Conservation (phyloP, 2,329 filamentous ascomycete genomes). For the Apiospora sp. region DNA sequence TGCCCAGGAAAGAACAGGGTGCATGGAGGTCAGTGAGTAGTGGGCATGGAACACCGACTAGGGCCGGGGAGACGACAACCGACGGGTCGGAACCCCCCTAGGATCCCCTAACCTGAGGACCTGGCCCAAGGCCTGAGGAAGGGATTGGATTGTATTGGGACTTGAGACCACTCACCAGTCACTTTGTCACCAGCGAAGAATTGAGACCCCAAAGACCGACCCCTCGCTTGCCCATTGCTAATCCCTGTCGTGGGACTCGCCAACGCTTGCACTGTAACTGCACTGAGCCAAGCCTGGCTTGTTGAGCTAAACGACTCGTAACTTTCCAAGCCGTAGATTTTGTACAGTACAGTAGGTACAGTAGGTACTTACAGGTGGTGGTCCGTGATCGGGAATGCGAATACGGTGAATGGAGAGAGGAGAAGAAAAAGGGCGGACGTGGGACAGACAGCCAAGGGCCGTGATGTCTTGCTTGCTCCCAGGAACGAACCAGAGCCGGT, state of each 20-base stretch:
- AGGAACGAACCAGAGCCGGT: not conserved
- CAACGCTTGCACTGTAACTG: not conserved
- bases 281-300: constrained; percentile 4
- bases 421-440: not conserved
- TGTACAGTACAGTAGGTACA: no score
- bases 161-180: not conserved
- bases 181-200: not conserved
- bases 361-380: not conserved
- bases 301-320: constrained; percentile 18
- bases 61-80: constrained; percentile 3
- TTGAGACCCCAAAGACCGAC: not conserved
- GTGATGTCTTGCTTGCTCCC: not conserved
- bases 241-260: not conserved
- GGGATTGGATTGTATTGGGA: not conserved
- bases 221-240: not conserved
- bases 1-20: not conserved
- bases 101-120: not conserved
- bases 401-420: not conserved
- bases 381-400: not conserved
- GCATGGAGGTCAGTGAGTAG: not conserved
- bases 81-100: constrained; percentile 5
- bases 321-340: not conserved
- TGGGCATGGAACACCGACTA: not conserved
- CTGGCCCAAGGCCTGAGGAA: not conserved
- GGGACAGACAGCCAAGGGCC: not conserved